Evolutionary conservation across 2,329 filamentous ascomycete species (phyloP), one percentile per base, ranked within the genome.

Genomic region (Penicillium hesseltinei): DNA sequence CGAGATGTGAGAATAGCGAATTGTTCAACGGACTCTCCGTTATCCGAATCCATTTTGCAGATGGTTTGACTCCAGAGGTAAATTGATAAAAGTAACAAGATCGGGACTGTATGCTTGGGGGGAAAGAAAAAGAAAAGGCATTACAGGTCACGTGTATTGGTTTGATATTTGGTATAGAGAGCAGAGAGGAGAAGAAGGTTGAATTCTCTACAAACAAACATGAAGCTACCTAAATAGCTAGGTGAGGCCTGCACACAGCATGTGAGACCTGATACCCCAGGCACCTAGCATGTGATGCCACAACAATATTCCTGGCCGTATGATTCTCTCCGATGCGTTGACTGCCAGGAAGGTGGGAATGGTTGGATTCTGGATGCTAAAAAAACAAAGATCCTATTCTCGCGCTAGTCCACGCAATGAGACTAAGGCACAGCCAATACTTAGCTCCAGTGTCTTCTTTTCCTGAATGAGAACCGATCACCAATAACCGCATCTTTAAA

Each of bases 1-100:
- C 60, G 51, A 21, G 62, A 52, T 9, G 65, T 67, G 15, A 65
- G 33, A 27, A 67, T 49, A 10, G 39, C 58, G 21, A 67, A 63
- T 10, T 58, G 58, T 15, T 66, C 46, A 15, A 36, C 9, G 10
- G 21, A 33, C 4, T 4, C 10, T 21, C 25, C 39, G 2, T 29
- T 21, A 6, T 29, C 15, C 4, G 10, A 29, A 7, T 6, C n/a
- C 53, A 55, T 51, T 25, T 29, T 51, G 29, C 5, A 21, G 5
- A 35, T 15, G 8, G 19, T 25, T 11, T 9, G 11, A 9, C 17
- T 10, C 4, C 4, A 44, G 6, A 9, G 9, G 4, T 25, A 13
- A 33, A 35, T 11, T 5, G 15, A 15, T 19, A 9, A 23, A 44
- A 25, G 9, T 4, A 15, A 25, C 11, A 8, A 10, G 17, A 5